These are phyloP conservation scores for Cymodocea nodosa DNA, from an alignment of 116 monocot species.

Conservation along the genomic window DNA sequence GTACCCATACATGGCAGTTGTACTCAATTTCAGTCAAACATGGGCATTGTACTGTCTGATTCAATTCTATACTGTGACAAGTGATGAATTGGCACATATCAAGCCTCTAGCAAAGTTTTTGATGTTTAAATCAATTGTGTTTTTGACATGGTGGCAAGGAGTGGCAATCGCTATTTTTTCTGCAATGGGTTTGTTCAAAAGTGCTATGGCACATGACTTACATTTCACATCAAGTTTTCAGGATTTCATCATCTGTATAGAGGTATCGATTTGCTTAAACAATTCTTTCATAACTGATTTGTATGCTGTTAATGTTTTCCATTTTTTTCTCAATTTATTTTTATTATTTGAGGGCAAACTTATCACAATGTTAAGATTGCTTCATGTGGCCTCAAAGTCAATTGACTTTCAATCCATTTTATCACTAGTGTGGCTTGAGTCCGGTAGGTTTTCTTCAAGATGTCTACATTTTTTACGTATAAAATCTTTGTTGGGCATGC, in stretches of 20 bases:
- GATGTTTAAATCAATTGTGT: slow-evolving; percentile 79
- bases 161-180: slow-evolving; percentile 65
- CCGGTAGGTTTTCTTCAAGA: no score
- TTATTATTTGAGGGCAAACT: no score
- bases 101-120: slow-evolving; percentile 75
- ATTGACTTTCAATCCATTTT: no score
- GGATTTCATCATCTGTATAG: slow-evolving; percentile 96
- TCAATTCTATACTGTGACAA: slow-evolving; percentile 68
- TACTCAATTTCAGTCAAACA: slow-evolving; percentile 90
- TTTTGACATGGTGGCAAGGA: slow-evolving; percentile 93
- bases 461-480: no score
- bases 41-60: slow-evolving; percentile 91
- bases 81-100: slow-evolving; percentile 69
- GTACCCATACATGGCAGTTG: slow-evolving; percentile 81
- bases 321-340: no score
- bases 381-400: no score
- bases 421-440: no score
- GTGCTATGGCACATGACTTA: slow-evolving; percentile 70
- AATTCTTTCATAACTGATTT: neutral
- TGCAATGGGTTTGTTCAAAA: slow-evolving; percentile 60
- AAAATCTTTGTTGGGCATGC: no score
- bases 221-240: slow-evolving; percentile 85
- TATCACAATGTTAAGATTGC: no score
- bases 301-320: neutral
- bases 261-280: slow-evolving; percentile 36